Evolutionary conservation across 768 basidiomycete genomes (phyloP).

Genomic region (Exidia glandulosa): DNA sequence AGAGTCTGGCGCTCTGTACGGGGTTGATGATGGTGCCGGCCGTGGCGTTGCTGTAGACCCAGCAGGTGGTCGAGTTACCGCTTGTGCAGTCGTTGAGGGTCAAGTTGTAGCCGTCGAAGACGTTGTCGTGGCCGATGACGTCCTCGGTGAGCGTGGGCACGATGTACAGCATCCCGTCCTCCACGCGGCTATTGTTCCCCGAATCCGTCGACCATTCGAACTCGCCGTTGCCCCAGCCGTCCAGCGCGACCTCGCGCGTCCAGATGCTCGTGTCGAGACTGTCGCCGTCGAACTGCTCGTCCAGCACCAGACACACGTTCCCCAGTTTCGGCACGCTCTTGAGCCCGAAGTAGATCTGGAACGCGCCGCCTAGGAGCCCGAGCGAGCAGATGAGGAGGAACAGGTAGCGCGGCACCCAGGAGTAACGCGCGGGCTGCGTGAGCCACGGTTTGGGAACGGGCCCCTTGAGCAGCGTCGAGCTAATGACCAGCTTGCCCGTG

Average conservation of each 20-base stretch:
- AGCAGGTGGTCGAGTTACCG: constrained; percentile 35
- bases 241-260: constrained; percentile 64
- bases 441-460: background rate
- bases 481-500: background rate
- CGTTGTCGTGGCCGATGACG: constrained; percentile 39
- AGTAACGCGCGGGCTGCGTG: background rate
- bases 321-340: constrained; percentile 41
- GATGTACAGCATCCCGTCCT: constrained; percentile 66
- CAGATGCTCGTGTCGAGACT: constrained; percentile 46
- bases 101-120: constrained; percentile 59
- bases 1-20: constrained; percentile 24
- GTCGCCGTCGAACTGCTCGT: constrained; percentile 50
- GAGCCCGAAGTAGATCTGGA: constrained; percentile 49
- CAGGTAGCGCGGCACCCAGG: background rate
- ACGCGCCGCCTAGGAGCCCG: constrained; percentile 34
- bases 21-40: constrained; percentile 45
- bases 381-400: constrained; percentile 30
- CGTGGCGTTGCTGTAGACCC: constrained; percentile 33
- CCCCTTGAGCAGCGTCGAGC: background rate
- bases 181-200: constrained; percentile 61
- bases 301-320: constrained; percentile 51
- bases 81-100: constrained; percentile 77
- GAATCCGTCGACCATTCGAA: constrained; percentile 78
- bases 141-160: constrained; percentile 78
- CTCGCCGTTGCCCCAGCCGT: constrained; percentile 73